A percentile compares a stretch with the other conserved stretches of the same genome.
phyloP scores from a whole-genome alignment of 129 eudicot species.

The Erigeron canadensis region DNA sequence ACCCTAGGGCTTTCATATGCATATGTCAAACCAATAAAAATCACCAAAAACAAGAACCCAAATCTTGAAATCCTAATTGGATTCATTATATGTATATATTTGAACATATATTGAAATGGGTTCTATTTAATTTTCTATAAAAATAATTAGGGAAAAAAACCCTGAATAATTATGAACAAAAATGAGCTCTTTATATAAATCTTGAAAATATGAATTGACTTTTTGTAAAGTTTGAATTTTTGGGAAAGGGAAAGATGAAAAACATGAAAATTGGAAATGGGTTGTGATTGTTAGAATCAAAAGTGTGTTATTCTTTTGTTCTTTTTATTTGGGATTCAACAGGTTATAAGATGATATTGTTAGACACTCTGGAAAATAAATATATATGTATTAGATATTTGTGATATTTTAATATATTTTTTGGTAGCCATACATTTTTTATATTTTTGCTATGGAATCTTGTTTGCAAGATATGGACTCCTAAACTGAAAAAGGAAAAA shows the following conservation, averaged over 20 bases:
- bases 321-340: constrained; percentile 16
- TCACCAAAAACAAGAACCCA: constrained; percentile 39
- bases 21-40: constrained; percentile 39
- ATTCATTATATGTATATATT: constrained; percentile 22
- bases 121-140: constrained; percentile 1
- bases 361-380: not conserved
- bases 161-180: not conserved
- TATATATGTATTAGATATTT: not conserved
- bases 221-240: not conserved
- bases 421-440: not conserved
- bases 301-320: constrained; percentile 3
- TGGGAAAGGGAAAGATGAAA: constrained; percentile 14
- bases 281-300: constrained; percentile 22
- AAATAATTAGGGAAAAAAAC: not conserved
- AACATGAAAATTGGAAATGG: constrained; percentile 14
- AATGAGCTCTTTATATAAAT: not conserved
- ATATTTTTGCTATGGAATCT: constrained; percentile 3
- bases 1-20: constrained; percentile 46
- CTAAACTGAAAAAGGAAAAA: not conserved
- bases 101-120: not conserved
- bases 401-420: not conserved
- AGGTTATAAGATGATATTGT: constrained; percentile 19
- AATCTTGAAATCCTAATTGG: constrained; percentile 27
- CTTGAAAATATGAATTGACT: constrained; percentile 5
- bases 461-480: constrained; percentile 1